These are phyloP conservation scores for Bruguiera hainesii DNA, from an alignment of 441 rosid species.

Conservation along the genomic window DNA sequence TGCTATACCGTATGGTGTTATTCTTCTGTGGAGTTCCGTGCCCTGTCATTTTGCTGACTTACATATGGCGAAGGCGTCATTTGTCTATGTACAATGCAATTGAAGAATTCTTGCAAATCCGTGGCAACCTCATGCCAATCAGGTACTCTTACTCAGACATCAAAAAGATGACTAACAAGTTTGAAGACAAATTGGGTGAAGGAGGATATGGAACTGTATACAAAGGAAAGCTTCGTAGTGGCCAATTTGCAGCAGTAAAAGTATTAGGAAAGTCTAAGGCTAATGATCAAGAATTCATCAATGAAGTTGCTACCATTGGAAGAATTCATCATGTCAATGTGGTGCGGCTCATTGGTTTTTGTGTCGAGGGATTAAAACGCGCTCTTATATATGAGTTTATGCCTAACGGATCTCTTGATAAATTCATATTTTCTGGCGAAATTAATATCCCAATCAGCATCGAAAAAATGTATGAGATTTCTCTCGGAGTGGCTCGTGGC, in stretches of 20 bases:
- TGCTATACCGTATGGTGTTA: not conserved
- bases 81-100: not conserved
- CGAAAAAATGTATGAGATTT: not conserved
- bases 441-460: not conserved
- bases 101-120: constrained; percentile 5
- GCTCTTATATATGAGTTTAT: constrained; percentile 7
- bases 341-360: not conserved
- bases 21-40: not conserved
- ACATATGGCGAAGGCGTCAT: not conserved
- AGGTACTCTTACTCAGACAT: constrained; percentile 8
- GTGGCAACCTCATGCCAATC: constrained; percentile 1
- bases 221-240: constrained; percentile 17
- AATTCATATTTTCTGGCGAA: not conserved
- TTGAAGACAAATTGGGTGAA: constrained; percentile 19
- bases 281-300: constrained; percentile 1
- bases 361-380: not conserved
- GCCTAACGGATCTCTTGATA: constrained; percentile 12
- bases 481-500: constrained; percentile 14
- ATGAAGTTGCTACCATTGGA: constrained; percentile 1
- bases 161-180: constrained; percentile 5
- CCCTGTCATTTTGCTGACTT: not conserved
- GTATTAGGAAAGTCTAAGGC: not conserved
- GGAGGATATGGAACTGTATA: constrained; percentile 21
- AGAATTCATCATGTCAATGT: not conserved
- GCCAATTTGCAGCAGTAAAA: constrained; percentile 3